phyloP scores from a whole-genome alignment of 1,284 basidiomycete genomes.

The Puccinia sorghi region DNA sequence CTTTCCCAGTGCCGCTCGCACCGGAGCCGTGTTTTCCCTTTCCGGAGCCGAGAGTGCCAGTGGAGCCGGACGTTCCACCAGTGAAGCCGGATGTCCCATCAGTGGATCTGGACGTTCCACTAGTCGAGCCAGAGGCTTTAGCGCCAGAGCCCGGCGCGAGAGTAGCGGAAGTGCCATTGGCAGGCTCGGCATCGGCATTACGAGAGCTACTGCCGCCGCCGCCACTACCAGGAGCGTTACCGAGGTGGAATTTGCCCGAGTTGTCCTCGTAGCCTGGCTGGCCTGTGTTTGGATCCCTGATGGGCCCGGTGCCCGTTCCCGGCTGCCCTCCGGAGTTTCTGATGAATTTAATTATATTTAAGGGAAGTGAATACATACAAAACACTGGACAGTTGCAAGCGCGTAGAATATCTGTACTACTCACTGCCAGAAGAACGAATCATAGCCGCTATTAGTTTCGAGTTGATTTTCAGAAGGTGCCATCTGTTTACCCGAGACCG shows the following conservation, averaged over 20 bases:
- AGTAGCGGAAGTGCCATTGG: no score
- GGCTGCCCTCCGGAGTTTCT: slow-evolving; percentile 25
- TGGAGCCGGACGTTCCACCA: no score
- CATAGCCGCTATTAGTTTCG: slow-evolving; percentile 8
- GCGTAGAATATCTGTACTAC: slow-evolving; percentile 4
- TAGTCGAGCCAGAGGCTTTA: no score
- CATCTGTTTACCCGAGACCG: not conserved
- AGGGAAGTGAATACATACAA: not conserved
- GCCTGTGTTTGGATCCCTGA: slow-evolving; percentile 27
- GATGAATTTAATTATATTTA: not conserved
- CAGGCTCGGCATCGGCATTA: no score
- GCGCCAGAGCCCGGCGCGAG: no score
- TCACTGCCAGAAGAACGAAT: slow-evolving; percentile 43
- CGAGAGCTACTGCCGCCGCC: not conserved
- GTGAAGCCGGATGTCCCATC: no score
- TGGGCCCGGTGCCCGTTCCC: slow-evolving; percentile 29
- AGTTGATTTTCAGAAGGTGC: slow-evolving; percentile 24
- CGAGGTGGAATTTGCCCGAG: slow-evolving; percentile 16
- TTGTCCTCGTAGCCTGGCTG: slow-evolving; percentile 36
- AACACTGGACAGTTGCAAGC: not conserved
- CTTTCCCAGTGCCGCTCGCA: no score
- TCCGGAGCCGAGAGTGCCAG: no score
- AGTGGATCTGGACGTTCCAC: no score
- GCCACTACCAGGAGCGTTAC: not conserved
- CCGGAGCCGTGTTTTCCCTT: no score